Base-by-base conservation (phyloP, 2,329 filamentous ascomycete species). In the Gnomoniopsis smithogilvyi region DNA sequence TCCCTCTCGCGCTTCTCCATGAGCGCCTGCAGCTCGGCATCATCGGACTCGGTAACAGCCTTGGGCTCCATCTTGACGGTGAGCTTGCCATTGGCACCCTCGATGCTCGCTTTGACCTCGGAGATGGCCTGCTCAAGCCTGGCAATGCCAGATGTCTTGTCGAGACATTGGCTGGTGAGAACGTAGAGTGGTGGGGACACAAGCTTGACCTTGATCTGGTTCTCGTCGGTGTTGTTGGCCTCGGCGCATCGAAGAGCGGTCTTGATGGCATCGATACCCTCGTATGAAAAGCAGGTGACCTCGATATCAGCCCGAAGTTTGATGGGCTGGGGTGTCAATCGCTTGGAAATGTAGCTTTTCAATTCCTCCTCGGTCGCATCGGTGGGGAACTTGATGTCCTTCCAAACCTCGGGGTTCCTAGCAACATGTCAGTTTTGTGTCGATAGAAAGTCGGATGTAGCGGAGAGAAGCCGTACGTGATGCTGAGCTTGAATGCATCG, bases 1-100 rank as follows among this genome's bases (percentile, higher is more conserved):
- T 98, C 94, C 66, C 92, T 89, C 81, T 96, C 95, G 66, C 91
- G 88, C 88, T 98, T 97, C 83, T 98, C 95, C 95, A 99, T 99
- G 65, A 99, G 84, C 54, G 94, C 95, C 75, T 97, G 92, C 65
- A 99, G 82, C 77, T 97, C 93, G 26, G 94, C 95, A 71, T 99
- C 95, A 70, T 99, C 96, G 74, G 92, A 96, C 83, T 98, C 96
- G 1, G 95, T 99, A 63, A 99, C 95, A 4, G 96, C 95, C 87
- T 98, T 98, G 67, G 95, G 95, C 69, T 95, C 93, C 95, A 99
- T 99, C 86, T 96, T 96, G 68, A 97, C 89, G 47, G 88, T 84
- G 70, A 94, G 89, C 71, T 86, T 87, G 62, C 95, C 95, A 56
- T 90, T 90, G 1, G 90, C 84, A 49, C 76, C 80, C 72, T 87